Evolutionary conservation across 2,329 filamentous ascomycete genomes (phyloP).

Genomic region (Mycocentrospora acerina): DNA sequence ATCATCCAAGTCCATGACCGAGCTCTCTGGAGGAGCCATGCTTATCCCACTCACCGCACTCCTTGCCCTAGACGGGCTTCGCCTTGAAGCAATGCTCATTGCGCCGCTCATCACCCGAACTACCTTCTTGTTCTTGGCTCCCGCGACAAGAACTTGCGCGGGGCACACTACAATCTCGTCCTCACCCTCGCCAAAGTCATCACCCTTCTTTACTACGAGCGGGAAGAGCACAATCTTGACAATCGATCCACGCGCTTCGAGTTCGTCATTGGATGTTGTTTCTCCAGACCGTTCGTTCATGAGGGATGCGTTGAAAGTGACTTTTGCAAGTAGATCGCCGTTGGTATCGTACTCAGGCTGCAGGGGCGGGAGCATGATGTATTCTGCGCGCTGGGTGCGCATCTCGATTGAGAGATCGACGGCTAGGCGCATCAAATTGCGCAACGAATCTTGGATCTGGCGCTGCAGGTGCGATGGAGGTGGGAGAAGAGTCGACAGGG

Average conservation of each 20-base stretch:
- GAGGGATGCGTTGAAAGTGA: slow-evolving; percentile 86
- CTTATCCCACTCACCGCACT: slow-evolving; percentile 25
- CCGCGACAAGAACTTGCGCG: slow-evolving; percentile 84
- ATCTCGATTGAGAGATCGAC: slow-evolving; percentile 93
- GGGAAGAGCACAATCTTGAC: slow-evolving; percentile 95
- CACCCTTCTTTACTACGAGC: slow-evolving; percentile 92
- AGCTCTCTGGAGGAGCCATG: slow-evolving; percentile 32
- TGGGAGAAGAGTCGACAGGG: slow-evolving; percentile 79
- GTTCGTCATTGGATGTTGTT: slow-evolving; percentile 71
- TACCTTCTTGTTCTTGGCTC: slow-evolving; percentile 49
- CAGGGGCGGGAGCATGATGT: slow-evolving; percentile 95
- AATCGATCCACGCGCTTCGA: slow-evolving; percentile 73
- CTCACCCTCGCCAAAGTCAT: slow-evolving; percentile 82
- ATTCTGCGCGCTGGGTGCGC: slow-evolving; percentile 94
- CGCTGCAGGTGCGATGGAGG: slow-evolving; percentile 78
- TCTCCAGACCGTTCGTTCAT: slow-evolving; percentile 91
- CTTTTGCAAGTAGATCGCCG: slow-evolving; percentile 83
- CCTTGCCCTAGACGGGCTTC: slow-evolving; percentile 23
- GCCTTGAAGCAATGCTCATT: slow-evolving; percentile 47
- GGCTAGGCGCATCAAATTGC: slow-evolving; percentile 83
- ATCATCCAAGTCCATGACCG: slow-evolving; percentile 37
- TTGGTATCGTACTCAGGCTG: slow-evolving; percentile 94
- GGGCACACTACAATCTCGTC: slow-evolving; percentile 95
- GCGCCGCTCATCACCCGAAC: slow-evolving; percentile 53
- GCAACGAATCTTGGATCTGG: slow-evolving; percentile 80